Evolutionary conservation across 1,284 basidiomycete species (phyloP).

Genomic region (Ustilago curta): DNA sequence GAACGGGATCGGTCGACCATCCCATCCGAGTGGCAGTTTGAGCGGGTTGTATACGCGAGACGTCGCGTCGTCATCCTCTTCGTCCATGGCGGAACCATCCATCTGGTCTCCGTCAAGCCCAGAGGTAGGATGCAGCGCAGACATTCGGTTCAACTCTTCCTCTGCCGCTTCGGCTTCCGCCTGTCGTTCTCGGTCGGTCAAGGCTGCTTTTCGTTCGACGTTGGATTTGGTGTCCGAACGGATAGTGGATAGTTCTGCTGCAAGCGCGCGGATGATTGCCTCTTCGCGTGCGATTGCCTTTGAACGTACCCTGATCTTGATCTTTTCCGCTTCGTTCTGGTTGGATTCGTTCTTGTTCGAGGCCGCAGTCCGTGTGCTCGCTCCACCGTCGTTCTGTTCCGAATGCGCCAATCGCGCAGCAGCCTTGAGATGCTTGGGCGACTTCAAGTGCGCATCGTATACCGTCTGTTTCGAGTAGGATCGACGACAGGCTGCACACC

Average conservation of each 20-base stretch:
- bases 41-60: conserved; percentile 97
- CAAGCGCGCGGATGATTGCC: conserved; percentile 47
- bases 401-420: conserved; percentile 77
- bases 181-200: conserved; percentile 95
- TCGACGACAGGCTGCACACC: conserved; percentile 95
- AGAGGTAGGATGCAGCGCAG: conserved; percentile 26
- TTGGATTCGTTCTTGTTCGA: conserved; percentile 12
- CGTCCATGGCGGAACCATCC: conserved; percentile 27
- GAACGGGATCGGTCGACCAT: conserved; percentile 97
- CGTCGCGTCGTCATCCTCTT: conserved; percentile 71
- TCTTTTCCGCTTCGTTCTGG: conserved; percentile 24
- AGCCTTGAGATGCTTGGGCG: conserved; percentile 94
- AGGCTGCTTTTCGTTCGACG: conserved; percentile 92
- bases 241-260: conserved; percentile 31
- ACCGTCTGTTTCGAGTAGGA: conserved; percentile 96
- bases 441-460: conserved; percentile 93
- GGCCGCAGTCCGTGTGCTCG: neutral
- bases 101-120: conserved; percentile 26
- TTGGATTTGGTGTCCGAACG: conserved; percentile 81
- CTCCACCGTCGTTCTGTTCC: conserved; percentile 2
- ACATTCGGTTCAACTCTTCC: conserved; percentile 52
- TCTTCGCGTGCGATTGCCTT: conserved; percentile 62
- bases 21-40: conserved; percentile 96
- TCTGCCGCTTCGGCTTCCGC: conserved; percentile 81
- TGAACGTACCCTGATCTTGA: conserved; percentile 37